Evolutionary conservation across 2,329 filamentous ascomycete species (phyloP).

Genomic region (Fusarium albosuccineum): DNA sequence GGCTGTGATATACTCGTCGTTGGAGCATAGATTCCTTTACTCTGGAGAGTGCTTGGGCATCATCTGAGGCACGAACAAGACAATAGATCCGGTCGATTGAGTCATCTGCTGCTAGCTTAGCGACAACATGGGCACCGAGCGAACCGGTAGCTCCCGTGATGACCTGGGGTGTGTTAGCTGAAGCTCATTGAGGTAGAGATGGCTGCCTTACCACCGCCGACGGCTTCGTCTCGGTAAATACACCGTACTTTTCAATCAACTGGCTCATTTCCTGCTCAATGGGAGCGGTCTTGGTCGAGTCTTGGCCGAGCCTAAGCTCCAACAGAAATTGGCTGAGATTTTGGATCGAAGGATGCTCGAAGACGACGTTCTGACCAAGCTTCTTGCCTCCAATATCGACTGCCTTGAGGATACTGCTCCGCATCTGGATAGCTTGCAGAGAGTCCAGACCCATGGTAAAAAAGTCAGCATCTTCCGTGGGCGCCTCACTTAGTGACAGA

Average conservation of each 20-base stretch:
- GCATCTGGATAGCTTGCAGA: slow-evolving; percentile 68
- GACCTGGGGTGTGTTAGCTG: background rate
- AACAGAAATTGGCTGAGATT: slow-evolving; percentile 60
- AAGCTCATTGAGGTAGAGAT: background rate
- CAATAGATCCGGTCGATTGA: slow-evolving; percentile 64
- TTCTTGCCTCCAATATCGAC: slow-evolving; percentile 61
- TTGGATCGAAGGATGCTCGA: slow-evolving; percentile 65
- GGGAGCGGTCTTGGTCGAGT: slow-evolving; percentile 1
- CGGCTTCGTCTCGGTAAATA: too few relatives aligned
- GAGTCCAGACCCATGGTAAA: slow-evolving; percentile 70
- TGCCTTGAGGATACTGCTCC: slow-evolving; percentile 63
- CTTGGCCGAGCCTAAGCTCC: slow-evolving; percentile 54
- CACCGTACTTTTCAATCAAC: slow-evolving; percentile 42
- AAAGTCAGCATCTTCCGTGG: slow-evolving; percentile 62
- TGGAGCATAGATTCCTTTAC: slow-evolving; percentile 8
- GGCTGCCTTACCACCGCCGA: background rate
- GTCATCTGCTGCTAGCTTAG: slow-evolving; percentile 68
- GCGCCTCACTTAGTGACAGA: slow-evolving; percentile 43
- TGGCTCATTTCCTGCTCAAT: slow-evolving; percentile 48
- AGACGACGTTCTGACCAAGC: slow-evolving; percentile 68
- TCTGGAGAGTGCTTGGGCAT: too few relatives aligned
- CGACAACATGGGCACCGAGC: slow-evolving; percentile 69
- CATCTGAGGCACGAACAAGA: slow-evolving; percentile 24
- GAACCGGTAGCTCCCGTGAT: slow-evolving; percentile 73
- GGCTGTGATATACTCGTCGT: background rate